Conservation (phyloP, 2,329 filamentous ascomycete genomes). For the Sporothrix euskadiensis region DNA sequence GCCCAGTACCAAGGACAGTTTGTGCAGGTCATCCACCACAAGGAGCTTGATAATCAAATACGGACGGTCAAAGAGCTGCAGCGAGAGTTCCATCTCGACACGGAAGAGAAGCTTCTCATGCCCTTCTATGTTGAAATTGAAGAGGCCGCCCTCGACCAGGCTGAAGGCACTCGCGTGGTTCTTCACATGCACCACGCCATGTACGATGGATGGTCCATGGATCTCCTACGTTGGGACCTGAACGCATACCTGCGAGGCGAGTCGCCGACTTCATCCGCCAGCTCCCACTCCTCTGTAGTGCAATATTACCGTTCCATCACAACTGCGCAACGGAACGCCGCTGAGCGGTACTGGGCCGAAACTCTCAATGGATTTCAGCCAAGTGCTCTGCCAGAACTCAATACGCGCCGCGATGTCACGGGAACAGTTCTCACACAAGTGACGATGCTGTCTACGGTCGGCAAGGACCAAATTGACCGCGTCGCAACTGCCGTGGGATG, state of each 20-base stretch:
- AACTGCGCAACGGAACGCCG: slow-evolving; percentile 40
- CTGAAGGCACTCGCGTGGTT: slow-evolving; percentile 40
- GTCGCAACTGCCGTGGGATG: slow-evolving; percentile 48
- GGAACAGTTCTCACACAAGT: slow-evolving; percentile 34
- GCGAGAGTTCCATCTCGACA: slow-evolving; percentile 45
- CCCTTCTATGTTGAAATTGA: slow-evolving; percentile 65
- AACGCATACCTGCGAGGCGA: slow-evolving; percentile 47
- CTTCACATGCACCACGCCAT: slow-evolving; percentile 76
- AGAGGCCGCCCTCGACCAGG: background rate
- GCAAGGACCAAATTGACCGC: slow-evolving; percentile 40
- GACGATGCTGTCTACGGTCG: slow-evolving; percentile 39
- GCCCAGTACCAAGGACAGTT: slow-evolving; percentile 54
- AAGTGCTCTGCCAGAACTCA: slow-evolving; percentile 59
- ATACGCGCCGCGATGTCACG: slow-evolving; percentile 36
- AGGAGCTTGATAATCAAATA: slow-evolving; percentile 48
- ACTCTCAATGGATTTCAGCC: slow-evolving; percentile 60
- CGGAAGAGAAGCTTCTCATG: slow-evolving; percentile 46
- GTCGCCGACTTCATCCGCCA: slow-evolving; percentile 43
- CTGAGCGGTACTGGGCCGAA: slow-evolving; percentile 68
- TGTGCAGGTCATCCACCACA: slow-evolving; percentile 64
- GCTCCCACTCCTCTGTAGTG: slow-evolving; percentile 63
- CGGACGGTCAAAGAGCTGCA: slow-evolving; percentile 41
- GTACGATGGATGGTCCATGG: slow-evolving; percentile 93
- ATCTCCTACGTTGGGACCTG: slow-evolving; percentile 70
- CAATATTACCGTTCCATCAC: slow-evolving; percentile 46